A percentile compares a stretch with the other conserved stretches of the same genome.
These are phyloP conservation scores for Fomitopsis palustris DNA, from an alignment of 1,284 basidiomycete genomes.

Conservation along the genomic window DNA sequence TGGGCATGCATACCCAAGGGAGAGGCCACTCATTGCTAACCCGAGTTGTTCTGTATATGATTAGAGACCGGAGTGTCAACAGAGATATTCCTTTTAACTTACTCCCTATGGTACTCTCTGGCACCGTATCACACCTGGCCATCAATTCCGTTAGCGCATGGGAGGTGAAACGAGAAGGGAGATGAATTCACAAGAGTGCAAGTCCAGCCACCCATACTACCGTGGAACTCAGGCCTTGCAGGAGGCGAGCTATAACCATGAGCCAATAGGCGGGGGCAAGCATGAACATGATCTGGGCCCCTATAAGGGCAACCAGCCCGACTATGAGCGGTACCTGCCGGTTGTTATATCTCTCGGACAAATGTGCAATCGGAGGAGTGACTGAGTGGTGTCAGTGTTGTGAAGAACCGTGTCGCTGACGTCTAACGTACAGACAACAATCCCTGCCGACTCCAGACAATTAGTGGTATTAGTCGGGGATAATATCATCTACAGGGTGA, in stretches of 20 bases:
- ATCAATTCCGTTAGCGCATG: constrained; percentile 7
- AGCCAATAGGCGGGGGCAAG: constrained; percentile 66
- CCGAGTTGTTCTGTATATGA: constrained; percentile 59
- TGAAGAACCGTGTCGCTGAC: constrained; percentile 5
- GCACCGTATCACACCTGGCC: constrained; percentile 66
- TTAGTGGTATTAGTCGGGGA: not conserved
- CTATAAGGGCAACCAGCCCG: constrained; percentile 55
- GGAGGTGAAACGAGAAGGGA: not conserved
- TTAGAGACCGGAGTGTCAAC: not conserved
- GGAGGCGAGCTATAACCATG: constrained; percentile 67
- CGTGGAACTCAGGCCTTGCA: constrained; percentile 73
- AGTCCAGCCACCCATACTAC: constrained; percentile 76
- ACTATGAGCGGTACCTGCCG: constrained; percentile 57
- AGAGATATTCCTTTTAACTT: constrained; percentile 19
- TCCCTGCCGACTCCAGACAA: constrained; percentile 28
- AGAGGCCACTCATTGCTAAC: constrained; percentile 66
- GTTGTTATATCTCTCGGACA: constrained; percentile 58
- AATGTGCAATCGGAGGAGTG: constrained; percentile 66
- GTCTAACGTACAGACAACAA: constrained; percentile 25
- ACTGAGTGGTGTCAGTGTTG: constrained; percentile 33
- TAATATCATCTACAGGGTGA: not conserved
- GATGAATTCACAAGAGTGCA: constrained; percentile 55
- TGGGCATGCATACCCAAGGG: constrained; percentile 48
- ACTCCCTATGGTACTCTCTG: constrained; percentile 58
- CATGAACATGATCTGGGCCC: constrained; percentile 72